These are phyloP conservation scores for Dryadomyces quercivorus DNA, from an alignment of 2,329 filamentous ascomycete species.

Conservation along the genomic window DNA sequence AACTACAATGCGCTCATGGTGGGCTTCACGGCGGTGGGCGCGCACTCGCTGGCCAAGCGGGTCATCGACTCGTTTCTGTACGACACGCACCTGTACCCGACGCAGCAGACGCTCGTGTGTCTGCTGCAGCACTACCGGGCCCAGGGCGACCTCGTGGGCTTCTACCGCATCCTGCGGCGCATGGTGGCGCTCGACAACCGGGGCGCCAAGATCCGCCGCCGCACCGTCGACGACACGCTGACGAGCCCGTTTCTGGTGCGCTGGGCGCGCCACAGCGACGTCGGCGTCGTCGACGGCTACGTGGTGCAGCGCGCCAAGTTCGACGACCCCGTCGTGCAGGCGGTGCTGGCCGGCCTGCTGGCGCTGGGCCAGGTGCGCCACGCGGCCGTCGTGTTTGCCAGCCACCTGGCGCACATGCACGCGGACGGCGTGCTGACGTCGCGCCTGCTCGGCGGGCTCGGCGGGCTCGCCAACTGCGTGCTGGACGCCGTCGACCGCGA, in stretches of 20 bases:
- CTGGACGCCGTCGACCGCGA: constrained; percentile 25
- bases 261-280: constrained; percentile 17
- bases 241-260: background rate
- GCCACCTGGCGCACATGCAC: background rate
- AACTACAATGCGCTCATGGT: constrained; percentile 61
- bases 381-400: constrained; percentile 28
- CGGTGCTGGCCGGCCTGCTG: constrained; percentile 35
- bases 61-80: constrained; percentile 39
- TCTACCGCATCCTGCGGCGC: constrained; percentile 31
- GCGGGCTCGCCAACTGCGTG: constrained; percentile 29
- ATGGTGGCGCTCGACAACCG: constrained; percentile 30
- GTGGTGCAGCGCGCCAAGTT: constrained; percentile 28
- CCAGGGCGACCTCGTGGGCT: constrained; percentile 26
- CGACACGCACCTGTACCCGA: constrained; percentile 30
- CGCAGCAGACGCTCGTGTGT: constrained; percentile 34
- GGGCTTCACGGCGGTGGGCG: constrained; percentile 44
- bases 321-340: constrained; percentile 27
- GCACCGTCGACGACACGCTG: constrained; percentile 11
- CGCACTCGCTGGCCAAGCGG: constrained; percentile 36
- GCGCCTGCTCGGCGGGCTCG: constrained; percentile 24
- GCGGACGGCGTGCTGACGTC: constrained; percentile 14
- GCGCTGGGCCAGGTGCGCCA: constrained; percentile 32
- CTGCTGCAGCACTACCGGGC: constrained; percentile 38
- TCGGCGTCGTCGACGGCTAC: constrained; percentile 19
- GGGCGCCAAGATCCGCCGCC: constrained; percentile 24